These are phyloP conservation scores for Beauveria sp. DNA, from an alignment of 2,329 filamentous ascomycete species.

Conservation along the genomic window DNA sequence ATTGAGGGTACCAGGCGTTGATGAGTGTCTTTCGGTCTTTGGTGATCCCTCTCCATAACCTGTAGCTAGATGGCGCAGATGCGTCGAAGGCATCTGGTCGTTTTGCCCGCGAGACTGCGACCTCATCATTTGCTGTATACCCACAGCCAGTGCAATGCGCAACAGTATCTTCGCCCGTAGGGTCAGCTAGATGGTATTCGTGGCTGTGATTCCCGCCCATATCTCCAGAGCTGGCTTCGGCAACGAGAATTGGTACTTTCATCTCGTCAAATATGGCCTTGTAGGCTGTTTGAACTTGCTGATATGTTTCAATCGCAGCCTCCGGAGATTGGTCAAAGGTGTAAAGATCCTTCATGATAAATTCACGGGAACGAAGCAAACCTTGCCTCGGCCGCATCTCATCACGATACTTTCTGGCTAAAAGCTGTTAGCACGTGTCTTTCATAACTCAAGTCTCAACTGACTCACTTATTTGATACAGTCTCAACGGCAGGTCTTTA, in stretches of 20 bases:
- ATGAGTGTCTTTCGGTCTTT: constrained; percentile 61
- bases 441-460: too few species aligned
- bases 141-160: constrained; percentile 66
- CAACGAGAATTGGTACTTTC: constrained; percentile 74
- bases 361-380: constrained; percentile 79
- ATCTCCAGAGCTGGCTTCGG: constrained; percentile 86
- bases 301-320: constrained; percentile 73
- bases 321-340: constrained; percentile 71
- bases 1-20: constrained; percentile 57
- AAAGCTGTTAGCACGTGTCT: constrained; percentile 14
- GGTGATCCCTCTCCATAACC: constrained; percentile 56
- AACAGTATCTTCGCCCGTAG: constrained; percentile 78
- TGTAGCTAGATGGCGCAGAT: constrained; percentile 16
- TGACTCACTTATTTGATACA: constrained; percentile 78
- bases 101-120: constrained; percentile 43
- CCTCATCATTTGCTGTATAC: constrained; percentile 80
- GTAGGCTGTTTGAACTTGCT: constrained; percentile 67
- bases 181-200: constrained; percentile 80
- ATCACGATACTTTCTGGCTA: constrained; percentile 88
- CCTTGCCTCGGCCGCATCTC: constrained; percentile 84
- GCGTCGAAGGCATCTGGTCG: neutral
- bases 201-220: constrained; percentile 93
- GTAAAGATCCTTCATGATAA: constrained; percentile 97
- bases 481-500: constrained; percentile 72
- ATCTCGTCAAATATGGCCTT: constrained; percentile 71